phyloP scores from a whole-genome alignment of 257 asterid genomes.

The Coffea eugenioides region DNA sequence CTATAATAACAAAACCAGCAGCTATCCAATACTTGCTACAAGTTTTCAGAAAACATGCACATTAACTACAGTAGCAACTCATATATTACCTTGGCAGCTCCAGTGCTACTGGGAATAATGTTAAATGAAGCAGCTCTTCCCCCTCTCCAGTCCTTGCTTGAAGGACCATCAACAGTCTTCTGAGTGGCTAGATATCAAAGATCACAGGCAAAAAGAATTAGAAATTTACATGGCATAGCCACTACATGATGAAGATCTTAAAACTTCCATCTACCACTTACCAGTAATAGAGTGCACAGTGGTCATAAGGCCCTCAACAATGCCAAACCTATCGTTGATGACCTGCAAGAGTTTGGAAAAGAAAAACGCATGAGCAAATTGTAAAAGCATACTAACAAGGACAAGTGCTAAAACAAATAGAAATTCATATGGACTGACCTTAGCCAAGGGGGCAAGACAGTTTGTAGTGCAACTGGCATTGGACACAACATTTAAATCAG shows the following conservation, averaged over 20 bases:
- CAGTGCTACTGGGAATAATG: constrained; percentile 87
- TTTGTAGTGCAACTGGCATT: constrained; percentile 87
- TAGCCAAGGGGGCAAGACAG: constrained; percentile 77
- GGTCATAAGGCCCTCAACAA: constrained; percentile 79
- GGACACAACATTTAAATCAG: constrained; percentile 60
- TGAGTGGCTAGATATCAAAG: constrained; percentile 46
- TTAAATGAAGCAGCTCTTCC: constrained; percentile 90
- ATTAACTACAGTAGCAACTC: background rate
- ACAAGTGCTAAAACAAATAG: background rate
- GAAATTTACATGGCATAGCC: background rate
- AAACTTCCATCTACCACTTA: background rate
- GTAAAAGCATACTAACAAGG: background rate
- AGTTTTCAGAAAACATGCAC: background rate
- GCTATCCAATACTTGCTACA: background rate
- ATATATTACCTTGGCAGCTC: constrained; percentile 66
- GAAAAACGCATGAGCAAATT: background rate
- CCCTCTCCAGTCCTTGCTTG: constrained; percentile 90
- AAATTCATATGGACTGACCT: constrained; percentile 31
- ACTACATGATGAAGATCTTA: background rate
- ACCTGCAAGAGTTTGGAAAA: constrained; percentile 32
- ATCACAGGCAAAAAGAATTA: background rate
- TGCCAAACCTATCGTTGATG: constrained; percentile 70
- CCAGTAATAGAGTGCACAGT: constrained; percentile 78
- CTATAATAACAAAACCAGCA: background rate
- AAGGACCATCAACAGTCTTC: constrained; percentile 85